A percentile compares a stretch with the other conserved stretches of the same genome.
These are phyloP conservation scores for Neonectria ditissima DNA, from an alignment of 2,329 filamentous ascomycete species.

Conservation along the genomic window DNA sequence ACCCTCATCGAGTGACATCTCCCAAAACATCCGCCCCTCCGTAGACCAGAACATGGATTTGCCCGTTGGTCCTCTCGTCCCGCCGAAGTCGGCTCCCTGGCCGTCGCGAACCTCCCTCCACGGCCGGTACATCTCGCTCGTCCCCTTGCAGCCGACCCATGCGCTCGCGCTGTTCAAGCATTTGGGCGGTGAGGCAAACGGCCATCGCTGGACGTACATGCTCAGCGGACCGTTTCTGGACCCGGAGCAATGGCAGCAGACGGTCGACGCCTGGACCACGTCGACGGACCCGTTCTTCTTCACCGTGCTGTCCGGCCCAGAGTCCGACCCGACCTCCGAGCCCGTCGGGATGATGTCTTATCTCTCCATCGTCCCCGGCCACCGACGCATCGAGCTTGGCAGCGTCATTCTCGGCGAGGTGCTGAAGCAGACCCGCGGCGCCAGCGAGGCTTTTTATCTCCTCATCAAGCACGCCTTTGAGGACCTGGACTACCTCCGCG, in stretches of 20 bases:
- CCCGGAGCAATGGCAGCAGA: constrained; percentile 32
- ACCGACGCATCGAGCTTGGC: constrained; percentile 69
- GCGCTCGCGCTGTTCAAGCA: constrained; percentile 47
- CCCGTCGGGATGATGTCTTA: constrained; percentile 57
- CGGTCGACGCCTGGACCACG: constrained; percentile 37
- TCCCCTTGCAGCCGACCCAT: constrained; percentile 45
- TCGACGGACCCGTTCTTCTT: constrained; percentile 57
- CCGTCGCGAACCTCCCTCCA: constrained; percentile 40
- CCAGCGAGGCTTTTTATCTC: constrained; percentile 70
- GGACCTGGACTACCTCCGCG: constrained; percentile 64
- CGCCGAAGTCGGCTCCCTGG: constrained; percentile 24
- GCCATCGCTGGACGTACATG: constrained; percentile 51
- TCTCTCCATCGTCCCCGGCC: constrained; percentile 59
- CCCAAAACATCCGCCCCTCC: neutral
- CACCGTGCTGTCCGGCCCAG: constrained; percentile 54
- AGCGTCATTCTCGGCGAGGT: constrained; percentile 62
- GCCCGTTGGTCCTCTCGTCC: constrained; percentile 37
- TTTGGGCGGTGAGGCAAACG: constrained; percentile 49
- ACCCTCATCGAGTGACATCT: too few species aligned
- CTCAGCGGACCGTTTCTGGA: constrained; percentile 41
- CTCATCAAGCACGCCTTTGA: constrained; percentile 66
- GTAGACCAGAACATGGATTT: constrained; percentile 19
- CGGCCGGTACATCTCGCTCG: constrained; percentile 48
- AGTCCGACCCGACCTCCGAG: constrained; percentile 42
- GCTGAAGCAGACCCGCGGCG: constrained; percentile 65